These are phyloP conservation scores for Tagetes erecta DNA, from an alignment of 129 eudicot genomes.

Conservation along the genomic window DNA sequence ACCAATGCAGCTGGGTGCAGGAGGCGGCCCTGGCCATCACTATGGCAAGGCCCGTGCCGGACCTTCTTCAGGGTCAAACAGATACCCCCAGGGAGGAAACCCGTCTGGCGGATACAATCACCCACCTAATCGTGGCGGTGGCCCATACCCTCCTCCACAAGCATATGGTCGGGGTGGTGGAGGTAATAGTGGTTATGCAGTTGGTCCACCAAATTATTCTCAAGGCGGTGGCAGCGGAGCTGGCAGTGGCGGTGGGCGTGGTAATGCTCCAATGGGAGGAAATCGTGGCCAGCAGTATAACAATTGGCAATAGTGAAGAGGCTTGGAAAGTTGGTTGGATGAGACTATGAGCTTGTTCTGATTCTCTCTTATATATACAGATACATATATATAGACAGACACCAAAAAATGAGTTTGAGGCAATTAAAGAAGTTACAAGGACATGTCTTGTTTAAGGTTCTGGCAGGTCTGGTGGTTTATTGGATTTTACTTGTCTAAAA, in stretches of 20 bases:
- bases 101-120: constrained; percentile 66
- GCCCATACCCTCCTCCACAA: constrained; percentile 67
- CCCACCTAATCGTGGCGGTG: constrained; percentile 60
- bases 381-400: neutral
- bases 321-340: too few species aligned
- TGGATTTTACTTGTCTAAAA: too few species aligned
- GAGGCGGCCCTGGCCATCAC: constrained; percentile 61
- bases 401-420: too few species aligned
- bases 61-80: constrained; percentile 54
- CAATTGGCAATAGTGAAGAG: neutral
- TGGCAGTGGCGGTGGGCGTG: constrained; percentile 69
- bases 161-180: constrained; percentile 58
- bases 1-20: constrained; percentile 47
- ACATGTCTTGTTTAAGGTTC: too few species aligned
- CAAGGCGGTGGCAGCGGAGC: constrained; percentile 64
- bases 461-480: too few species aligned
- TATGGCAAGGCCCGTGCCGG: constrained; percentile 64
- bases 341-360: neutral
- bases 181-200: constrained; percentile 47
- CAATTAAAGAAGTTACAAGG: too few species aligned
- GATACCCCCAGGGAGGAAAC: constrained; percentile 72
- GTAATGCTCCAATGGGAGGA: constrained; percentile 42
- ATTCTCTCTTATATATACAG: constrained; percentile 11
- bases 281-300: constrained; percentile 70
- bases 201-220: constrained; percentile 64